Conservation (phyloP, 768 basidiomycete species). For the Lactarius hengduanensis region DNA sequence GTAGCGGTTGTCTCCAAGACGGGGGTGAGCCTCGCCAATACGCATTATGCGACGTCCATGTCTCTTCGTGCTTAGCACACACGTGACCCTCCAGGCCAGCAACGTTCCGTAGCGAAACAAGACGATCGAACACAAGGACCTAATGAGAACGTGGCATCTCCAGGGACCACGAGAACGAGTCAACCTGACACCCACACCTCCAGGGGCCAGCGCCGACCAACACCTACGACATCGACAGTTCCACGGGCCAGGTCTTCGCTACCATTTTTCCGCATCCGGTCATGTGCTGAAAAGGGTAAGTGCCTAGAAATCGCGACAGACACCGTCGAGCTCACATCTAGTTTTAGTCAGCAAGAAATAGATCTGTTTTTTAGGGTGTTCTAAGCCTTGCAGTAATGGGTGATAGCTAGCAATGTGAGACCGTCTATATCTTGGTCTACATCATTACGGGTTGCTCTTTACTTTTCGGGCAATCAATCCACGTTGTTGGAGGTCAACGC, state of each 20-base stretch:
- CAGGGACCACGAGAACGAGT: background rate
- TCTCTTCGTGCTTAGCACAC: too few species aligned
- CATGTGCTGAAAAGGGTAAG: too few species aligned
- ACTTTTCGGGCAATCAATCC: too few species aligned
- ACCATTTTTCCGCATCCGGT: too few species aligned
- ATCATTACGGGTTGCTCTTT: too few species aligned
- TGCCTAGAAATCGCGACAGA: background rate
- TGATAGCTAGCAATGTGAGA: too few species aligned
- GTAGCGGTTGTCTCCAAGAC: background rate
- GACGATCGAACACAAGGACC: background rate
- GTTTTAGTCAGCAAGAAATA: too few species aligned
- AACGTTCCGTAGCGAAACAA: background rate
- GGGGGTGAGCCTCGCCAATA: background rate
- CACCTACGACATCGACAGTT: background rate
- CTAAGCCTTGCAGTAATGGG: too few species aligned
- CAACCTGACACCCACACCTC: background rate
- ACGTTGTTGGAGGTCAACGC: too few species aligned
- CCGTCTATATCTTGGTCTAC: too few species aligned
- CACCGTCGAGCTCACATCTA: too few species aligned
- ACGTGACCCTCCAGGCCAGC: background rate
- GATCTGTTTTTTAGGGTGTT: too few species aligned
- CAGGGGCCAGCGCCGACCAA: background rate
- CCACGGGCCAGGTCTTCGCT: background rate
- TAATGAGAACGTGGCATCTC: background rate
- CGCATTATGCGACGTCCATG: background rate